Evolutionary conservation across 352 stramenopile species (phyloP).

Genomic region (Sclerospora graminicola): DNA sequence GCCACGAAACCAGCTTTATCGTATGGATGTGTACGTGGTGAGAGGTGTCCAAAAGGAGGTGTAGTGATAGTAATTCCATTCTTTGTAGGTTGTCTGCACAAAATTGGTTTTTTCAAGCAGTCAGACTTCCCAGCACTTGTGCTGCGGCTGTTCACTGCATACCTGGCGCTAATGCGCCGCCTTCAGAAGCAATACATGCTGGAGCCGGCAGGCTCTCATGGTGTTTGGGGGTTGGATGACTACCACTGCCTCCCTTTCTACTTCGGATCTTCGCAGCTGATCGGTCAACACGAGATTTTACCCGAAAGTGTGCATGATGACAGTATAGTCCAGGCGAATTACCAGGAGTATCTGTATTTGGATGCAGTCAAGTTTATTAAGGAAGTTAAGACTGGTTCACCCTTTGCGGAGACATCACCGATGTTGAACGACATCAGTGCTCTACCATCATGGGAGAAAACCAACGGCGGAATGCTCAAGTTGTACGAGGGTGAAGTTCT

Average conservation of each 20-base stretch:
- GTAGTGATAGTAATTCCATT: slow-evolving; percentile 6
- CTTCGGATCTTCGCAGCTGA: slow-evolving; percentile 94
- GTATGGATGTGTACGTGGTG: slow-evolving; percentile 84
- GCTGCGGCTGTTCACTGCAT: slow-evolving; percentile 88
- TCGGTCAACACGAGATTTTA: slow-evolving; percentile 54
- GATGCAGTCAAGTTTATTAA: slow-evolving; percentile 89
- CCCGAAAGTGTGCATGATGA: slow-evolving; percentile 75
- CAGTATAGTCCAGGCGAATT: slow-evolving; percentile 40
- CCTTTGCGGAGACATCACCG: slow-evolving; percentile 90
- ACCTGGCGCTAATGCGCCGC: slow-evolving; percentile 89
- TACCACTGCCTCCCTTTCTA: slow-evolving; percentile 98
- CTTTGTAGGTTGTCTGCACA: slow-evolving; percentile 68
- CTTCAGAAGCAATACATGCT: slow-evolving; percentile 97
- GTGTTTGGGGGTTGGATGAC: slow-evolving; percentile 98
- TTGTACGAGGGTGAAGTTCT: slow-evolving; percentile 95
- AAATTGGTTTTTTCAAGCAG: slow-evolving; percentile 85
- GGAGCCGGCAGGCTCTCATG: slow-evolving; percentile 97
- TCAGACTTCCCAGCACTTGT: slow-evolving; percentile 79
- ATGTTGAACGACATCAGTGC: slow-evolving; percentile 91
- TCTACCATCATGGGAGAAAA: slow-evolving; percentile 87
- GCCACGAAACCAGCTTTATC: slow-evolving; percentile 97
- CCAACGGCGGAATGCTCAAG: slow-evolving; percentile 86
- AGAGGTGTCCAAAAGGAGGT: background rate
- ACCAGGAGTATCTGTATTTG: slow-evolving; percentile 87
- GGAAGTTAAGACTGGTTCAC: slow-evolving; percentile 82